Base-by-base conservation (phyloP, 1,284 basidiomycete species). In the Bjerkandera adusta region DNA sequence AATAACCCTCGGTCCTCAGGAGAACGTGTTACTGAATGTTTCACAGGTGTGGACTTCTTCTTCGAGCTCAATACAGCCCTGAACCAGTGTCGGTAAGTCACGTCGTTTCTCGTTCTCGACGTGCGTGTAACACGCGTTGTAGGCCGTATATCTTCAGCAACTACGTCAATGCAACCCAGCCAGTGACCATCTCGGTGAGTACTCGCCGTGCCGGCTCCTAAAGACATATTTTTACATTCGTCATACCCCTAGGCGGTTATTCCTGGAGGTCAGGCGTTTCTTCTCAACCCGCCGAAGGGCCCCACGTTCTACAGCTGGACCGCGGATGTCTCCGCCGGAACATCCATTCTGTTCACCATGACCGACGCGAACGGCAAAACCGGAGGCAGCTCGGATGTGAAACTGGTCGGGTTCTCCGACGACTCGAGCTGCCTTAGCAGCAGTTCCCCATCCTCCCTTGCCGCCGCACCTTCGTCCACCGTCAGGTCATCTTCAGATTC, bases 341-440 rank as follows among this genome's bases (percentile, higher is more conserved):
- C 81, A 1, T 69, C 69, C 3, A 59, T 89, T 36, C 50, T 87
- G 8, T 87, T 88, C 46, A 57, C 76, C 35, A 72, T 88, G 76
- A 65, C 68, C 2, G 87, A 89, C 53, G 63, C 79, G 3, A 53
- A 65, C 50, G 78, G 81, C 8, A 67, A 69, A 29, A 68, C 71
- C 42, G 84, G 85, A 29, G 85, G 84, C 7, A 71, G 69, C 53
- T 79, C 82, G 6, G 73, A 82, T 53, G 47, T 78, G 15, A 55
- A 60, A 49, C 55, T 53, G 12, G 81, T 85, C n/a, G 67, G 68
- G 8, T 56, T 64, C 35, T 77, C 81, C 1, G 72, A 72, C 53
- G 73, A 81, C 49, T 54, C 51, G 6, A 69, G 70, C 16, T 88
- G 85, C 55, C 70, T 87, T 26, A 68, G 68, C 52, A 56, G 58